Evolutionary conservation across 2,329 filamentous ascomycete species (phyloP).

Genomic region (Neonectria hederae): DNA sequence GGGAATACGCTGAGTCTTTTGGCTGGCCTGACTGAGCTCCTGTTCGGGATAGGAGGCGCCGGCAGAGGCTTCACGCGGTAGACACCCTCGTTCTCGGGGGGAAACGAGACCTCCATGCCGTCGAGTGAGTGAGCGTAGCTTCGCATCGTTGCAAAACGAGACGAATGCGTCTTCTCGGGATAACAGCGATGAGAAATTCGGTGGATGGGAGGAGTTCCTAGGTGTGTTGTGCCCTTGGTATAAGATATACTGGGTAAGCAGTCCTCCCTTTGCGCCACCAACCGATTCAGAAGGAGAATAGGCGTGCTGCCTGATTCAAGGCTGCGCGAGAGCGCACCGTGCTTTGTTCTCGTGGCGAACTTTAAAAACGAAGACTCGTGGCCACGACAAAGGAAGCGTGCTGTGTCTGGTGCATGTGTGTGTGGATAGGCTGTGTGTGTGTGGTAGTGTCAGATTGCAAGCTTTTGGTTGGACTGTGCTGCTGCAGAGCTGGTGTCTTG

Average conservation of each 20-base stretch:
- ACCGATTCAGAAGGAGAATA: conserved; percentile 20
- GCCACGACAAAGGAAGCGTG: background rate
- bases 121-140: conserved; percentile 27
- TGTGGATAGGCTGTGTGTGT: background rate
- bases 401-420: background rate
- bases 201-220: conserved; percentile 12
- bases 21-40: conserved; percentile 13
- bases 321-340: conserved; percentile 21
- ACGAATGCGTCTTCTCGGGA: conserved; percentile 3
- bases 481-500: background rate
- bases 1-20: conserved; percentile 33
- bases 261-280: conserved; percentile 22
- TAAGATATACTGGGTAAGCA: conserved; percentile 24
- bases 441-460: background rate
- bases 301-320: conserved; percentile 14
- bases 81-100: conserved; percentile 36
- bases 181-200: background rate
- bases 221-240: conserved; percentile 22
- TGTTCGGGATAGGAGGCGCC: conserved; percentile 23
- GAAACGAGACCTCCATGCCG: conserved; percentile 31
- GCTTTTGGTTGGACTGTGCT: background rate
- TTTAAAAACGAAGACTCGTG: background rate
- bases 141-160: conserved; percentile 25
- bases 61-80: conserved; percentile 37
- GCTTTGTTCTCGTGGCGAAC: conserved; percentile 25